phyloP scores from a whole-genome alignment of 495 filamentous ascomycete genomes.

The Annulohypoxylon maeteangense region DNA sequence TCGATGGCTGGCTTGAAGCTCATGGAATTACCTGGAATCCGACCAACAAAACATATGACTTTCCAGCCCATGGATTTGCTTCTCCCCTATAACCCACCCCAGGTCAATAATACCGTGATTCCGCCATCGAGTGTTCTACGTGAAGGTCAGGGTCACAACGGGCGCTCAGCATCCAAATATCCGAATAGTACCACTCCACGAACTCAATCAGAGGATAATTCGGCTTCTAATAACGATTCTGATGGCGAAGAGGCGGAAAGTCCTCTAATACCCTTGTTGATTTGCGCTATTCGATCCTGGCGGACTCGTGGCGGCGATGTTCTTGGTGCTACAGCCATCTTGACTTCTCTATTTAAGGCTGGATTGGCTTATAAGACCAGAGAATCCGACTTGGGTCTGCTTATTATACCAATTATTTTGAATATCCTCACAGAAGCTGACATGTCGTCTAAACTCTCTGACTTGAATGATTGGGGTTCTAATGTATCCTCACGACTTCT shows the following conservation, averaged over 20 bases:
- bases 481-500: conserved; percentile 54
- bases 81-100: conserved; percentile 29
- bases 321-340: conserved; percentile 80
- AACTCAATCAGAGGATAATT: conserved; percentile 45
- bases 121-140: conserved; percentile 66
- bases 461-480: conserved; percentile 44
- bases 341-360: conserved; percentile 78
- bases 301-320: conserved; percentile 70
- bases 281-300: conserved; percentile 72
- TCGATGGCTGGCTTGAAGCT: conserved; percentile 12
- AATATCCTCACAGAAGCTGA: conserved; percentile 68
- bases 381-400: conserved; percentile 68
- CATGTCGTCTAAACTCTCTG: conserved; percentile 51
- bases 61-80: conserved; percentile 44
- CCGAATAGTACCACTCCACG: conserved; percentile 39
- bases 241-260: conserved; percentile 76
- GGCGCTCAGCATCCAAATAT: conserved; percentile 46
- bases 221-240: conserved; percentile 35
- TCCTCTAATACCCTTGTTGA: conserved; percentile 83
- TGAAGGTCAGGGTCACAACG: conserved; percentile 45
- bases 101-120: conserved; percentile 56
- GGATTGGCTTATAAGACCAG: conserved; percentile 71
- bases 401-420: conserved; percentile 78
- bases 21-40: conserved; percentile 39
- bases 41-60: conserved; percentile 37